Conservation (phyloP, 1,284 basidiomycete species). For the Pisolithus thermaeus region DNA sequence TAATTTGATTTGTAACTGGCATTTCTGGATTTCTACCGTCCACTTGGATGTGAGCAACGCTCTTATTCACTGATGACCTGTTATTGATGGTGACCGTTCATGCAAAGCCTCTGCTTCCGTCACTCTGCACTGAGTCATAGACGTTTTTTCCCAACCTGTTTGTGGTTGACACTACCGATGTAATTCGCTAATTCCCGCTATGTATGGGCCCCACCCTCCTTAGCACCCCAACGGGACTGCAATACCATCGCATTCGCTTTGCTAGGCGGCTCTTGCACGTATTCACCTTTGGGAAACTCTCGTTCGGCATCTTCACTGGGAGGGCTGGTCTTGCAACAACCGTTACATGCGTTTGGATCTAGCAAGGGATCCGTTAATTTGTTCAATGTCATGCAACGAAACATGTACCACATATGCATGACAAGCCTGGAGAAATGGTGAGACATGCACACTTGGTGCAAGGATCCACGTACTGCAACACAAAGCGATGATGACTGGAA, state of each 20-base stretch:
- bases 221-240: not conserved
- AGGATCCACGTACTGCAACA: no score
- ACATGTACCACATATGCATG: no score
- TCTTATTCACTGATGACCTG: not conserved
- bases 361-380: no score
- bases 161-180: no score
- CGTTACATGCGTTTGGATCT: no score
- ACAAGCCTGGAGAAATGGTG: no score
- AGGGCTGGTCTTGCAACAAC: no score
- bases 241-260: not conserved
- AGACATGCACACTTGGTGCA: no score
- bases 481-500: no score
- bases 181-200: no score
- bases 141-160: not conserved
- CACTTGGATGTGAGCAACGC: not conserved
- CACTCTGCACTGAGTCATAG: not conserved
- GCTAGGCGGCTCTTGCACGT: not conserved
- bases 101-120: not conserved
- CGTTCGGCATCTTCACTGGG: no score
- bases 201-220: not conserved
- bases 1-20: not conserved
- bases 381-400: no score
- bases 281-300: not conserved
- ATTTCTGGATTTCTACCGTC: not conserved
- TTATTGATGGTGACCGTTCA: not conserved